Base-by-base conservation (phyloP, 179 eudicot species). In the Amaranthus tricolor region DNA sequence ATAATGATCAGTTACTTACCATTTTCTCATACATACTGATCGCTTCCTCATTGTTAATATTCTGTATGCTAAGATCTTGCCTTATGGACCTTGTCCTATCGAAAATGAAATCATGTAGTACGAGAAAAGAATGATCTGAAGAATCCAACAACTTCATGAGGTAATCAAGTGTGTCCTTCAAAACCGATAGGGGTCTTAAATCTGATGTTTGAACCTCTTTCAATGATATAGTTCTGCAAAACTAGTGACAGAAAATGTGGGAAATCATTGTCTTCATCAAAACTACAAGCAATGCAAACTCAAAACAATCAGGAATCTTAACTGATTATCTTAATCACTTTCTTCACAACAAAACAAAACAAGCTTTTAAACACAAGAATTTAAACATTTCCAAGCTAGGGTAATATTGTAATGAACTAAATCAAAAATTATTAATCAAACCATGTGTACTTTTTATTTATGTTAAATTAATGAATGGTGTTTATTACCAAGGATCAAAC, bases 1-100 rank as follows among this genome's bases (percentile, higher is more conserved):
- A 44, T 31, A 49, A 77, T n/a, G 21, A 40, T 16, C 45, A 54
- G 59, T 11, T 24, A 76, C 68, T 70, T 89, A 94, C 98, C 90
- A 94, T 93, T 82, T 86, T 90, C 88, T 94, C 98, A 64, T 82
- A 94, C 89, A 92, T 87, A 66, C 77, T 58, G 76, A 94, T 87
- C 57, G 83, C 97, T 80, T 74, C 84, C 67, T 79, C 83, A 75
- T 76, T 82, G 68, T 76, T 52, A 73, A 86, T 84, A 83, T 81
- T 84, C 80, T 94, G 98, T 93, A 94, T 94, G 84, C 91, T 82
- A 54, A 92, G 91, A 85, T 94, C 98, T 87, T 94, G 98, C 81
- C 98, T 88, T 66, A 94, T 92, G 78, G 98, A 94, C 82, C 96
- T 90, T 61, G 89, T 90, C 83, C 97, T 80, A 84, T 94, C 98